Evolutionary conservation across 176 grass and related monocot genomes (phyloP), one percentile per base, ranked within the genome.

Genomic region (Aegilops tauschii): DNA sequence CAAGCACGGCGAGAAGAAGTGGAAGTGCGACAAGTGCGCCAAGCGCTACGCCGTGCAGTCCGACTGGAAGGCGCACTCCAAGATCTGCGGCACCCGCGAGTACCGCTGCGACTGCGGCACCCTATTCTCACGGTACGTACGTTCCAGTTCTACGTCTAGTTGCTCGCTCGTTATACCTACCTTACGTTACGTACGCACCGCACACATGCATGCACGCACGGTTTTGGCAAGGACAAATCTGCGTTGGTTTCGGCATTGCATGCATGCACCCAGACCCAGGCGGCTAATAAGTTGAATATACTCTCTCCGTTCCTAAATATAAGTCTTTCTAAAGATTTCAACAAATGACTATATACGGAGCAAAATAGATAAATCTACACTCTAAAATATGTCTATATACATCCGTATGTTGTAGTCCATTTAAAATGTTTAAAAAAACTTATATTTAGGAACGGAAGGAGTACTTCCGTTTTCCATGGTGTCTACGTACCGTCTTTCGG

Each of bases 1-100:
- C 69, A 99, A 99, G 87, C 97, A 99, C 73, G 97, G 97, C 40
- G 97, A 99, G 97, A 99, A 99, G 93, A 99, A 93, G 87, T 99
- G 97, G 97, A 99, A 99, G 90, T 99, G 97, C 70, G 97, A 96
- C 66, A 99, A 99, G 90, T 99, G 97, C 92, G 84, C 92, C 61
- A 99, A 99, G 87, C 88, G 90, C 78, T 99, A 99, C 87, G 97
- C 97, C 64, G 97, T 99, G 45, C 97, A 96, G 79, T 99, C 97
- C 1, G 97, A 99, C 87, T 94, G 90, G 90, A 99, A 99, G 92
- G 97, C 97, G 32, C 97, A 99, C 80, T 94, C 97, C 78, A 99
- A 99, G 89, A 93, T 95, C 56, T 99, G 97, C 83, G 97, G 97
- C 83, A 99, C 97, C 5, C 90, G 94, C 37, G 97, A 99, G 86